Evolutionary conservation across 345 rosid genomes (phyloP).

Genomic region (Clarkia xantiana): DNA sequence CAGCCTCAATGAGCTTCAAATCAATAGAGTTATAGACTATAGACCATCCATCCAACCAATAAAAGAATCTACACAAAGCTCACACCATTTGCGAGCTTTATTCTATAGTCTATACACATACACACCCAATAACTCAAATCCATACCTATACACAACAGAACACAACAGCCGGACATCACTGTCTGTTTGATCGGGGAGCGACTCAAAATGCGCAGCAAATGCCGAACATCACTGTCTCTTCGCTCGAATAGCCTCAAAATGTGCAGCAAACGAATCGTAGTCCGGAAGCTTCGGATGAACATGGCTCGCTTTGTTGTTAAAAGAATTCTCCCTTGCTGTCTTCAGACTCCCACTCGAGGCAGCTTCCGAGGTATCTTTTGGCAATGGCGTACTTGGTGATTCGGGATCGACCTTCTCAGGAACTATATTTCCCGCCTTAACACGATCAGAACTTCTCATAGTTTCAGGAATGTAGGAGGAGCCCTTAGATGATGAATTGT

Average conservation of each 20-base stretch:
- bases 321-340: constrained; percentile 10
- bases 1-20: too few species aligned
- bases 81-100: background rate
- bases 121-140: too few species aligned
- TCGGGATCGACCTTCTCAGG: constrained; percentile 6
- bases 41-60: too few species aligned
- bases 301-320: constrained; percentile 16
- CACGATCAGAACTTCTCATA: constrained; percentile 9
- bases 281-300: constrained; percentile 95
- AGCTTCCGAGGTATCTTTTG: background rate
- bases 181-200: too few species aligned
- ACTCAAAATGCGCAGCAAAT: too few species aligned
- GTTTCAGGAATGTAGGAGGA: constrained; percentile 10
- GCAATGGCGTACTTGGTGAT: constrained; percentile 11
- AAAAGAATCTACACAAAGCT: background rate
- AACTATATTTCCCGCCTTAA: constrained; percentile 10
- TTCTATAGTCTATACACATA: background rate
- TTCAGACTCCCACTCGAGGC: constrained; percentile 5
- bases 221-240: constrained; percentile 21
- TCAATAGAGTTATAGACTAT: too few species aligned
- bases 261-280: constrained; percentile 44
- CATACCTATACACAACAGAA: background rate
- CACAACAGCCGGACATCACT: too few species aligned
- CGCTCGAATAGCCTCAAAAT: constrained; percentile 35
- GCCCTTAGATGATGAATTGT: constrained; percentile 10